Percentiles rank a stretch among this genome's conserved stretches.
phyloP scores from a whole-genome alignment of 2,329 filamentous ascomycete genomes.

The Microdochium trichocladiopsis region DNA sequence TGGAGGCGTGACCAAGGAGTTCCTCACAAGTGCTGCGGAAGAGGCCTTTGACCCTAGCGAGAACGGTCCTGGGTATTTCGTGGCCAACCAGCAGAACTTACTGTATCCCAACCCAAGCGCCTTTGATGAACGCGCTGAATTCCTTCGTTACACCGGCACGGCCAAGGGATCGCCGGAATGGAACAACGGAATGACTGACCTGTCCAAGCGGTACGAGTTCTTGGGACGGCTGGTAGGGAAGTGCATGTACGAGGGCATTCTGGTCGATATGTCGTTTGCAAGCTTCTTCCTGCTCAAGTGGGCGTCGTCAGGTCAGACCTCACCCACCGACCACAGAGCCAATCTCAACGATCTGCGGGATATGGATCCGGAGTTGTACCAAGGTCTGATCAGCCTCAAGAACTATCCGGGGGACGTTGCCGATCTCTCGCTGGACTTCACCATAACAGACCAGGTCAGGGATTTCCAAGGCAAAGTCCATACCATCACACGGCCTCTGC shows the following conservation, averaged over 20 bases:
- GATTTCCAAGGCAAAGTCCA: conserved; percentile 38
- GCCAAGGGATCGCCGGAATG: conserved; percentile 48
- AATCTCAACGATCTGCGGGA: conserved; percentile 92
- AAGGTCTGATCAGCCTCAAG: conserved; percentile 76
- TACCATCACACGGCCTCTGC: conserved; percentile 67
- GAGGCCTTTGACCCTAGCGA: conserved; percentile 62
- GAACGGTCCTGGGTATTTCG: conserved; percentile 58
- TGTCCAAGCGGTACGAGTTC: conserved; percentile 79
- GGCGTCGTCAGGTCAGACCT: conserved; percentile 63
- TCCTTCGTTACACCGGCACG: conserved; percentile 43
- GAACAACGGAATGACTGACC: conserved; percentile 46
- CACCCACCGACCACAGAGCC: conserved; percentile 65
- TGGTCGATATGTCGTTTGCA: conserved; percentile 88
- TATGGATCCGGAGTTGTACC: conserved; percentile 84
- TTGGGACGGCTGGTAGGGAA: conserved; percentile 90
- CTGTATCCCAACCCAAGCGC: conserved; percentile 82
- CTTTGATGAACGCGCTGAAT: conserved; percentile 60
- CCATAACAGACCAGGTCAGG: conserved; percentile 65
- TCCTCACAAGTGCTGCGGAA: conserved; percentile 78
- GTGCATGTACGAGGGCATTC: conserved; percentile 93
- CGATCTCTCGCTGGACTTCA: conserved; percentile 81
- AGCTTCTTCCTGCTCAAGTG: conserved; percentile 96
- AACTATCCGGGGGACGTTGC: conserved; percentile 77
- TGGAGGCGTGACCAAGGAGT: conserved; percentile 95
- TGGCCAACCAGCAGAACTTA: conserved; percentile 77